Percentiles rank a stretch among this genome's conserved stretches.
phyloP scores from a whole-genome alignment of 257 asterid genomes.

The Solanum megistacrolobum region DNA sequence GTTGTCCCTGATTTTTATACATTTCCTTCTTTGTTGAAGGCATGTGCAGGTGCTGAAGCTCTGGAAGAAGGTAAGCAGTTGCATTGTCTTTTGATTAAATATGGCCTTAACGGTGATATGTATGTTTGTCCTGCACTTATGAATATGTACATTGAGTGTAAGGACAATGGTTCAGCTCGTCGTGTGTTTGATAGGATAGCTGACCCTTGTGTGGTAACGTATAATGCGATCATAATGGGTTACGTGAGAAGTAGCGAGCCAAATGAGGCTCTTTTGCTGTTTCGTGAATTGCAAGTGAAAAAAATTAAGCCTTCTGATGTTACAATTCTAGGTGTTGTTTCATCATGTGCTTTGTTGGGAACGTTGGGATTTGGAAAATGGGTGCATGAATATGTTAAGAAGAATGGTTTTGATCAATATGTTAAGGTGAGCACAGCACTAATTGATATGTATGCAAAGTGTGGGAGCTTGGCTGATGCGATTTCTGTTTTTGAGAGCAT shows the following conservation, averaged over 20 bases:
- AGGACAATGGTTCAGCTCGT: slow-evolving; percentile 10
- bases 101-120: slow-evolving; percentile 10
- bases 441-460: slow-evolving; percentile 36
- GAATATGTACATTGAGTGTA: slow-evolving; percentile 23
- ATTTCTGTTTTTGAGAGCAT: slow-evolving; percentile 15
- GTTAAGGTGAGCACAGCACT: slow-evolving; percentile 31
- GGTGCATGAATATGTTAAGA: slow-evolving; percentile 20
- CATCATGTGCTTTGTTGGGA: slow-evolving; percentile 29
- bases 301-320: slow-evolving; percentile 23
- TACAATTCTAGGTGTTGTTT: slow-evolving; percentile 23
- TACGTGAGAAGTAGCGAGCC: slow-evolving; percentile 27
- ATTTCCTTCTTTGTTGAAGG: slow-evolving; percentile 31
- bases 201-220: slow-evolving; percentile 25
- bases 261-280: slow-evolving; percentile 17
- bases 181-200: slow-evolving; percentile 11
- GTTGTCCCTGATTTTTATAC: slow-evolving; percentile 24
- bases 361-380: slow-evolving; percentile 25
- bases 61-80: slow-evolving; percentile 25
- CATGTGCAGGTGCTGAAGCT: slow-evolving; percentile 21
- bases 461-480: slow-evolving; percentile 31
- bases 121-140: slow-evolving; percentile 27
- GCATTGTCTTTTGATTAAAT: slow-evolving; percentile 21
- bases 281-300: slow-evolving; percentile 19
- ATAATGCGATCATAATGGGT: slow-evolving; percentile 22
- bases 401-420: slow-evolving; percentile 16